Conservation (phyloP, 768 basidiomycete genomes). For the Pluteus cervinus region DNA sequence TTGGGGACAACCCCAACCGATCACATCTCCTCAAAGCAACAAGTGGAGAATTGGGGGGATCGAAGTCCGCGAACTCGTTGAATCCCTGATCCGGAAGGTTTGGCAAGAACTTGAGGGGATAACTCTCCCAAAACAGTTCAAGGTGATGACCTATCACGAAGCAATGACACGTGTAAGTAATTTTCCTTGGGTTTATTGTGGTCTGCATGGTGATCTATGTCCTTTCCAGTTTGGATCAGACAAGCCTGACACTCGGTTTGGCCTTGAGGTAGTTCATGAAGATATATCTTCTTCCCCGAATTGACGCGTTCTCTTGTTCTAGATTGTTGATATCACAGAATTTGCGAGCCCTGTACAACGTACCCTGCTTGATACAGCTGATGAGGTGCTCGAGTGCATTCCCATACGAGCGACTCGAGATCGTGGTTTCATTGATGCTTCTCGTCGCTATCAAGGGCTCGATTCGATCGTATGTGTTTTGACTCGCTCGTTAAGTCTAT, state of each 20-base stretch:
- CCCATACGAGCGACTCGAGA: slow-evolving; percentile 36
- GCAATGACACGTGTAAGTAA: slow-evolving; percentile 80
- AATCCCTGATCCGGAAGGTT: slow-evolving; percentile 65
- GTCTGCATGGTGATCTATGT: slow-evolving; percentile 14
- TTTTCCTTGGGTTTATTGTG: slow-evolving; percentile 7
- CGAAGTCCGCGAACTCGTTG: slow-evolving; percentile 76
- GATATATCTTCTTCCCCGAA: neutral
- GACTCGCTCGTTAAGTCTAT: too few species aligned
- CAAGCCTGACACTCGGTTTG: slow-evolving; percentile 90
- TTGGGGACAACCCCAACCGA: slow-evolving; percentile 48
- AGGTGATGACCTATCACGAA: slow-evolving; percentile 82
- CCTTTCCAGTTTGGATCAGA: slow-evolving; percentile 78
- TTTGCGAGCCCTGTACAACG: slow-evolving; percentile 27
- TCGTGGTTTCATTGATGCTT: slow-evolving; percentile 34
- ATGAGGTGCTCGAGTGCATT: slow-evolving; percentile 40
- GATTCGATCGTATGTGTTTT: slow-evolving; percentile 1
- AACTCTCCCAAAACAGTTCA: slow-evolving; percentile 56
- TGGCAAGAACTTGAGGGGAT: slow-evolving; percentile 70
- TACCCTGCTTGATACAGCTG: slow-evolving; percentile 17
- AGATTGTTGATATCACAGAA: slow-evolving; percentile 42
- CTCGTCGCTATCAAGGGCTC: slow-evolving; percentile 23
- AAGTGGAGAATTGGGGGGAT: slow-evolving; percentile 82
- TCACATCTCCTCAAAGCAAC: slow-evolving; percentile 19
- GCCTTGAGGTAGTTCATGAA: slow-evolving; percentile 65
- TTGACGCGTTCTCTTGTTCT: neutral